A percentile compares a stretch with the other conserved stretches of the same genome.
These are phyloP conservation scores for Beauveria sp. DNA, from an alignment of 2,329 filamentous ascomycete species.

Conservation along the genomic window DNA sequence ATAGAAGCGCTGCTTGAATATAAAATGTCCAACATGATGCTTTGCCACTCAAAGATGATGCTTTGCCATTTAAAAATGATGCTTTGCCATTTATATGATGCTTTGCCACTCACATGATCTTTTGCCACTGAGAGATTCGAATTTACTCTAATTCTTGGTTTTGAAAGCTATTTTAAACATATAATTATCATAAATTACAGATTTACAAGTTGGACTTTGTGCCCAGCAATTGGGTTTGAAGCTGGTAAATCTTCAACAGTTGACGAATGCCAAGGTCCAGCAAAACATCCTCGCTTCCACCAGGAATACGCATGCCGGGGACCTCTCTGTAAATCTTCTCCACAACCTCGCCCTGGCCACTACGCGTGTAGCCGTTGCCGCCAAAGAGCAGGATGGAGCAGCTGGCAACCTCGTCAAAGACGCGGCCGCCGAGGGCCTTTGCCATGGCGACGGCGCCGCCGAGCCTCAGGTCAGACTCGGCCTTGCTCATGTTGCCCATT, in stretches of 20 bases:
- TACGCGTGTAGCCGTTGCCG: constrained; percentile 63
- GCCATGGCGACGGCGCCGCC: constrained; percentile 65
- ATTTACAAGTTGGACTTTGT: constrained; percentile 7
- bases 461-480: constrained; percentile 54
- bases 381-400: constrained; percentile 65
- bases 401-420: constrained; percentile 63
- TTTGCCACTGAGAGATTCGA: neutral
- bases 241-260: constrained; percentile 17
- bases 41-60: neutral
- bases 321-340: constrained; percentile 39
- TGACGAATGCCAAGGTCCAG: constrained; percentile 18
- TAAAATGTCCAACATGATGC: neutral
- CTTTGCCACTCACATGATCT: neutral
- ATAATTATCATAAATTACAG: neutral
- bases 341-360: constrained; percentile 62
- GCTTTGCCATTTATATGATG: neutral
- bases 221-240: constrained; percentile 4
- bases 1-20: constrained; percentile 2
- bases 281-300: constrained; percentile 20
- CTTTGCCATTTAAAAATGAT: neutral
- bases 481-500: constrained; percentile 52
- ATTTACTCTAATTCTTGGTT: neutral
- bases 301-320: constrained; percentile 18
- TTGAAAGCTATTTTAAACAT: neutral
- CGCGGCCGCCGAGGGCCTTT: constrained; percentile 66